Evolutionary conservation across 805 yeast species (phyloP).

Genomic region (Yamadazyma akitaensis): DNA sequence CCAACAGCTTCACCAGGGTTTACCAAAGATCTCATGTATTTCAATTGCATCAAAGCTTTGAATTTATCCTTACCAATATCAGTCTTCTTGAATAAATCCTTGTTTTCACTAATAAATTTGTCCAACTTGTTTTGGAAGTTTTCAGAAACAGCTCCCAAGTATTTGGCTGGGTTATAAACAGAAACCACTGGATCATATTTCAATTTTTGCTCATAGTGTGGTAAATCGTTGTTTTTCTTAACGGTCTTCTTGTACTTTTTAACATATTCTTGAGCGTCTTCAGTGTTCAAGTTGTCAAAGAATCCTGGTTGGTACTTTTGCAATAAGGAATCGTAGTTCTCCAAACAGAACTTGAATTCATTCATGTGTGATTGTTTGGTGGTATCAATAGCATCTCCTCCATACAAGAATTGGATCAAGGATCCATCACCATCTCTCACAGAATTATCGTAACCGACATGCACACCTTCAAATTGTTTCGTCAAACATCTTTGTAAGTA

Average conservation of each 20-base stretch:
- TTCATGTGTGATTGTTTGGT: conserved; percentile 92
- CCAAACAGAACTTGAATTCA: conserved; percentile 89
- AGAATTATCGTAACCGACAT: conserved; percentile 87
- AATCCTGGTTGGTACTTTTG: conserved; percentile 79
- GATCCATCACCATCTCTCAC: conserved; percentile 96
- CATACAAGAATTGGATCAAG: conserved; percentile 89
- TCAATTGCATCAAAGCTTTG: conserved; percentile 95
- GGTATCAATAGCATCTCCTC: conserved; percentile 95
- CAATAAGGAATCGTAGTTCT: conserved; percentile 82
- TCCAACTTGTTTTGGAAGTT: conserved; percentile 81
- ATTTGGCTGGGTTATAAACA: conserved; percentile 81
- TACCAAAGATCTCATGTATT: conserved; percentile 92
- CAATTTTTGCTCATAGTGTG: conserved; percentile 58
- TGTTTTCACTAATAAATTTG: conserved; percentile 55
- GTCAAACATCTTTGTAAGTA: conserved; percentile 97
- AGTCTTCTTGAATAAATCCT: conserved; percentile 48
- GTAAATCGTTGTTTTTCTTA: conserved; percentile 59
- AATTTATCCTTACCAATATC: conserved; percentile 75
- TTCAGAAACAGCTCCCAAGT: conserved; percentile 91
- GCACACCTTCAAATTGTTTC: conserved; percentile 96
- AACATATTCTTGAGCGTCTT: conserved; percentile 71
- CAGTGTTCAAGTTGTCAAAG: conserved; percentile 64
- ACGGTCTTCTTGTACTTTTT: conserved; percentile 76
- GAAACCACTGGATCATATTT: conserved; percentile 89
- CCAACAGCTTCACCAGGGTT: conserved; percentile 99